A percentile compares a stretch with the other conserved stretches of the same genome.
phyloP scores from a whole-genome alignment of 441 rosid genomes.

The Gossypium davidsonii region DNA sequence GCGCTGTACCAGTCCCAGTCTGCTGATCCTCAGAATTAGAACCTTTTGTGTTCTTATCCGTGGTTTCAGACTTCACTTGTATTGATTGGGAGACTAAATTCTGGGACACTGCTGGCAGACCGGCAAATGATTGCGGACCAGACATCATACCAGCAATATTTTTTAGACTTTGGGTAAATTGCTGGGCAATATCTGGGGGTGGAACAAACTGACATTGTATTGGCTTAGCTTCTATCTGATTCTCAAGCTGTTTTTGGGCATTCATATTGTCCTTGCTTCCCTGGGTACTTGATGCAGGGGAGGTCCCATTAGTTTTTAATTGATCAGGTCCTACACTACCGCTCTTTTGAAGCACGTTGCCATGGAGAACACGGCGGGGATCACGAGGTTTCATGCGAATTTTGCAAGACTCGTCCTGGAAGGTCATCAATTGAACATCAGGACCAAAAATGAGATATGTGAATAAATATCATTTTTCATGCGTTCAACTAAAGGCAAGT shows the following conservation, averaged over 20 bases:
- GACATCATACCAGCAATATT: conserved; percentile 55
- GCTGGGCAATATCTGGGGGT: conserved; percentile 53
- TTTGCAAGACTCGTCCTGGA: conserved; percentile 65
- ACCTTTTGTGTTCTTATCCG: conserved; percentile 27
- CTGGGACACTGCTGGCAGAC: conserved; percentile 34
- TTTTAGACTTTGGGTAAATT: conserved; percentile 62
- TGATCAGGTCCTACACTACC: conserved; percentile 47
- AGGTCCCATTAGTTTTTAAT: conserved; percentile 34
- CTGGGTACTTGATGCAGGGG: conserved; percentile 23
- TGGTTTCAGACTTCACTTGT: conserved; percentile 29
- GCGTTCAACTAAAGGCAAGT: background rate
- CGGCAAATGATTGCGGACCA: conserved; percentile 46
- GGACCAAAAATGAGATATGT: background rate
- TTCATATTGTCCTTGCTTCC: conserved; percentile 30
- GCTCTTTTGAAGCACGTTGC: conserved; percentile 45
- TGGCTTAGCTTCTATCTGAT: conserved; percentile 31
- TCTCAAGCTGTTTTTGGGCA: conserved; percentile 32
- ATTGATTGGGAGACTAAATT: conserved; percentile 34
- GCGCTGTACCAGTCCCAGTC: conserved; percentile 28
- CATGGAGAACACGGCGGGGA: conserved; percentile 85
- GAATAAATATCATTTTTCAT: background rate
- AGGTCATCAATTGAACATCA: conserved; percentile 3
- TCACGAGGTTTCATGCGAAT: conserved; percentile 95
- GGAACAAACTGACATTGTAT: conserved; percentile 31
- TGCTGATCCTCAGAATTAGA: conserved; percentile 34